phyloP scores from a whole-genome alignment of 2,329 filamentous ascomycete genomes.

The Lecanoromycetidae sp. region DNA sequence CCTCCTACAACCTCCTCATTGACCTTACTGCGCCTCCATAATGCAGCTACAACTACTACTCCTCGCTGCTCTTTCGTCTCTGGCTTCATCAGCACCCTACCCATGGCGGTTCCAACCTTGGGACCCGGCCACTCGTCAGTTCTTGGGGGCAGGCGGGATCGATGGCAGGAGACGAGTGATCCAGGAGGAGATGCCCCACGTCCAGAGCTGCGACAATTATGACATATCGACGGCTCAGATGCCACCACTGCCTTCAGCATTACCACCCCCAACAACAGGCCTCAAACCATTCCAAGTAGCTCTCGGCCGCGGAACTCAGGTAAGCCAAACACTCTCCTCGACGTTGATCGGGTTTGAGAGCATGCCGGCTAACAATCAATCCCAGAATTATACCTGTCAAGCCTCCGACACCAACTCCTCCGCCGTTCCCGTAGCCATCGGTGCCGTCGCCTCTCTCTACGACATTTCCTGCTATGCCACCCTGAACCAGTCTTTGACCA shows the following conservation, averaged over 20 bases:
- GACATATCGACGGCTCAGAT: too few species aligned
- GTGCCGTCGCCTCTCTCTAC: constrained; percentile 50
- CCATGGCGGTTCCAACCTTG: too few species aligned
- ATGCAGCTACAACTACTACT: constrained; percentile 4
- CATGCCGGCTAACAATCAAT: background rate
- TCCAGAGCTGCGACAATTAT: too few species aligned
- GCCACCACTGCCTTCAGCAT: background rate
- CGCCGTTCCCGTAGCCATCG: constrained; percentile 31
- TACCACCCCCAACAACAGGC: constrained; percentile 5
- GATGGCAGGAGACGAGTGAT: too few species aligned
- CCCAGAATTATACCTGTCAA: constrained; percentile 60
- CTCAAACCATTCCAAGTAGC: constrained; percentile 30
- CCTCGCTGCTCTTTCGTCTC: background rate
- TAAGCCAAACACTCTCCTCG: background rate
- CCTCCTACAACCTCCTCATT: background rate
- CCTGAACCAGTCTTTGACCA: constrained; percentile 41
- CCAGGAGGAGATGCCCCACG: too few species aligned
- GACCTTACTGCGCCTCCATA: background rate
- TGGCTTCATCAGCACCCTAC: constrained; percentile 4
- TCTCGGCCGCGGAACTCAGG: constrained; percentile 44
- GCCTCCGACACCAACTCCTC: constrained; percentile 19
- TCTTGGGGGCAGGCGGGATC: too few species aligned
- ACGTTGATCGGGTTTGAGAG: too few species aligned
- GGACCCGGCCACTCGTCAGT: too few species aligned
- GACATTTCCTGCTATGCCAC: constrained; percentile 33